Evolutionary conservation across 192 early-diverging fungal species (phyloP), one percentile per base, ranked within the genome.

Genomic region (Backusella morwellensis): DNA sequence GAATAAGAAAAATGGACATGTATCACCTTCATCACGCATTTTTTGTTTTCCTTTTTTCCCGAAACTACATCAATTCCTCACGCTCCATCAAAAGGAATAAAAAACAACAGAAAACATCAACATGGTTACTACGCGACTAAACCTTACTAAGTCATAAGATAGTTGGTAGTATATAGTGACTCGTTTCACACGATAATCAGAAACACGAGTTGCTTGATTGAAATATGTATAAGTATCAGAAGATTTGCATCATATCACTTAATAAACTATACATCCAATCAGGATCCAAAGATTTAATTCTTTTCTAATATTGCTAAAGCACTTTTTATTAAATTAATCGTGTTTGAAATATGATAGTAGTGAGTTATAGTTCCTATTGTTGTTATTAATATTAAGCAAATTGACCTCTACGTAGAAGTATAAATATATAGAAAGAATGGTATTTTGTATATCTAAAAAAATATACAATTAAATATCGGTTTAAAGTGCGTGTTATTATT

Each of bases 201-300:
- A 56, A 56, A 56, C 54, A 56, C 54, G 54, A 56, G 54, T 56
- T 56, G n/a, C 9, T 56, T 56, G 54, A 56, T 56, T 56, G 54
- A 56, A 56, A 56, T 56, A 56, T 56, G 54, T 56, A 44, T 44
- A 56, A 56, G 54, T 56, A 56, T 56, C 54, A 56, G 54, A 56
- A 56, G 19, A 56, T 44, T 44, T 44, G 42, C 42, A 44, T 17
- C 42, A 44, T 44, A 44, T 17, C 42, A 44, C 42, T 44, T 44
- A 44, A 44, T 44, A 44, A 44, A 44, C 19, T 56, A 9, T 23
- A 56, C 23, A 9, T 56, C 54, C 54, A 56, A 56, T 56, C 54
- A 56, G 54, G 54, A 26, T 21, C 19, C 54, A 56, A 21, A 56
- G 6, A 56, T 23, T 56, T 56, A 56, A 56, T 56, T 56, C 42